Conservation (phyloP, 176 grass and related monocot species). For the Juncus effusus region DNA sequence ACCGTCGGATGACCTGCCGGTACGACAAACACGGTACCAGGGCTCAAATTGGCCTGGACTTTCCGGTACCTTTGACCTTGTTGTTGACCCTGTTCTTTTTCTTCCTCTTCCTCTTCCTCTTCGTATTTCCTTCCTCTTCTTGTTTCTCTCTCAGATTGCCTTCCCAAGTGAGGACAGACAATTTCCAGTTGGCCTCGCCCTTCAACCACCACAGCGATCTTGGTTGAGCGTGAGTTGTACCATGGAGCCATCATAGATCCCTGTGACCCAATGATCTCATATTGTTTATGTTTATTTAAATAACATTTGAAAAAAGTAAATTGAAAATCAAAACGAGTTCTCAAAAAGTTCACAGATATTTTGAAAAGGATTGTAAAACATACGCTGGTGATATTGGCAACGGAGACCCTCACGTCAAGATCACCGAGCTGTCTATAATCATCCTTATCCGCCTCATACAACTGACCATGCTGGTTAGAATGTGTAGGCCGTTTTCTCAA, state of each 20-base stretch:
- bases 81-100: background rate
- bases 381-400: constrained; percentile 55
- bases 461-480: constrained; percentile 54
- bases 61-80: constrained; percentile 37
- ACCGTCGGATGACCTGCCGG: constrained; percentile 58
- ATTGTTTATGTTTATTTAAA: background rate
- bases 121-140: constrained; percentile 2
- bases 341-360: background rate
- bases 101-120: constrained; percentile 18
- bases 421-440: constrained; percentile 48
- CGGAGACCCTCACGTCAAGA: constrained; percentile 49
- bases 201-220: constrained; percentile 40
- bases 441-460: constrained; percentile 57
- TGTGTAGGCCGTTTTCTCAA: constrained; percentile 44
- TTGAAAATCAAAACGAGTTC: background rate
- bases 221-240: constrained; percentile 56
- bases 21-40: constrained; percentile 48
- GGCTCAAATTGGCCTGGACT: constrained; percentile 28
- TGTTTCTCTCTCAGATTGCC: constrained; percentile 4
- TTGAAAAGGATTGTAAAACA: background rate
- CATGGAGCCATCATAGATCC: constrained; percentile 68
- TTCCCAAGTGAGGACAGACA: constrained; percentile 57
- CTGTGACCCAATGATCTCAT: constrained; percentile 18
- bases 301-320: background rate
- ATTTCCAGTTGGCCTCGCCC: constrained; percentile 52